These are phyloP conservation scores for Beauveria australis DNA, from an alignment of 2,329 filamentous ascomycete species.

Conservation along the genomic window DNA sequence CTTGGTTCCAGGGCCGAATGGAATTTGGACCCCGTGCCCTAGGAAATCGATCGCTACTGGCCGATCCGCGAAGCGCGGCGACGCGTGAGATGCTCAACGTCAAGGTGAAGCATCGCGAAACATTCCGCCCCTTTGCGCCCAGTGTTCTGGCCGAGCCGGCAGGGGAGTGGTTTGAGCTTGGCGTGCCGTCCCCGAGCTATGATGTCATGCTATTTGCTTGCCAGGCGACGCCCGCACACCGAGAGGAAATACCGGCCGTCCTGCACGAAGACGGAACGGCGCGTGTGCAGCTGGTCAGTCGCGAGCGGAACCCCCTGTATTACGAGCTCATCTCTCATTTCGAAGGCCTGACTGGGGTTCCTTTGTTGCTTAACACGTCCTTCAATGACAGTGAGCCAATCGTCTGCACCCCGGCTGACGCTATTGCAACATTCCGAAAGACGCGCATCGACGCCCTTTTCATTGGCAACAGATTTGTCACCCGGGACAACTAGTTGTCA, in stretches of 20 bases:
- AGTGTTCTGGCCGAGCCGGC: constrained; percentile 1
- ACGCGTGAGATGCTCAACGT: constrained; percentile 6
- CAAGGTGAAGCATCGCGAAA: constrained; percentile 7
- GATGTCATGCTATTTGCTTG: constrained; percentile 2
- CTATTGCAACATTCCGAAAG: constrained; percentile 3
- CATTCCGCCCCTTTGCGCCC: constrained; percentile 4
- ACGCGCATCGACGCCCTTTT: constrained; percentile 1
- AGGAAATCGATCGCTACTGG: constrained; percentile 1
- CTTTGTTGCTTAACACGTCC: constrained; percentile 5
- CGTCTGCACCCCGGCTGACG: constrained; percentile 2
- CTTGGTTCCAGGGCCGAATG: constrained; percentile 6
- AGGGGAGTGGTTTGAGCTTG: neutral
- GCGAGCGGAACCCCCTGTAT: neutral
- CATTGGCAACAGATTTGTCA: neutral
- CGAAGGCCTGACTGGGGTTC: neutral
- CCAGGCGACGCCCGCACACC: neutral
- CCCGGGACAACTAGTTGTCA: neutral
- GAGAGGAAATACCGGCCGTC: neutral
- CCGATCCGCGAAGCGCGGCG: neutral
- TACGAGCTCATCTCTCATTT: neutral
- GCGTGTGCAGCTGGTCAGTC: constrained; percentile 1
- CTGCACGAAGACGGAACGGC: constrained; percentile 1
- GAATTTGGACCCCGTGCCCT: constrained; percentile 2
- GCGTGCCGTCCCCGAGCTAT: neutral
- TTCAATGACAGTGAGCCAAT: constrained; percentile 5